A percentile compares a stretch with the other conserved stretches of the same genome.
These are phyloP conservation scores for Pseudozyma hubeiensis DNA, from an alignment of 1,284 basidiomycete species.

Conservation along the genomic window DNA sequence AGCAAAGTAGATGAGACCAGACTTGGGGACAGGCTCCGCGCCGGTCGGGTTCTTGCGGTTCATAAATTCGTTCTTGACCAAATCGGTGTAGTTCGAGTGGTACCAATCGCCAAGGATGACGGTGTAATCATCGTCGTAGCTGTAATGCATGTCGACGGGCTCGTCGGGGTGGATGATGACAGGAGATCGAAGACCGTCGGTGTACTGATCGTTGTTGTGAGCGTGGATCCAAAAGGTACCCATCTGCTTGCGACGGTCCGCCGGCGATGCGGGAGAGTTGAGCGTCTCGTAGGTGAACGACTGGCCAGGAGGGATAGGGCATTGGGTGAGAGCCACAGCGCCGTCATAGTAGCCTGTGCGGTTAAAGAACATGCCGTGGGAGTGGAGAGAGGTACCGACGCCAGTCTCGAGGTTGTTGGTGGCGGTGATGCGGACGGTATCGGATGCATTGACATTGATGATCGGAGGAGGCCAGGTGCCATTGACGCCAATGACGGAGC, in stretches of 20 bases:
- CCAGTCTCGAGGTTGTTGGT: slow-evolving; percentile 58
- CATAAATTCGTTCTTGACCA: slow-evolving; percentile 74
- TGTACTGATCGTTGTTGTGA: slow-evolving; percentile 62
- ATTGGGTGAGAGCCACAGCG: slow-evolving; percentile 62
- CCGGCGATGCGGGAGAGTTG: slow-evolving; percentile 40
- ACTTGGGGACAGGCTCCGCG: slow-evolving; percentile 70
- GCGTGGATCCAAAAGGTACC: slow-evolving; percentile 72
- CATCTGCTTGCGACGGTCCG: slow-evolving; percentile 51
- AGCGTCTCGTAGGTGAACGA: slow-evolving; percentile 56
- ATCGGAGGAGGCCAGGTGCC: slow-evolving; percentile 60
- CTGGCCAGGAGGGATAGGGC: slow-evolving; percentile 63
- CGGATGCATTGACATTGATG: slow-evolving; percentile 64
- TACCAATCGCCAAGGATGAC: slow-evolving; percentile 84
- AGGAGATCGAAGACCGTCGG: slow-evolving; percentile 64
- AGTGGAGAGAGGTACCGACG: slow-evolving; percentile 60
- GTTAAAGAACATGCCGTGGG: slow-evolving; percentile 66
- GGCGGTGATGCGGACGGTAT: slow-evolving; percentile 59
- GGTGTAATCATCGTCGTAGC: slow-evolving; percentile 92
- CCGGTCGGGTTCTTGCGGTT: slow-evolving; percentile 71
- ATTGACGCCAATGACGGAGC: slow-evolving; percentile 62
- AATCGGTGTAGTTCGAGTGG: slow-evolving; percentile 54
- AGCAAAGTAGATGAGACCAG: slow-evolving; percentile 84
- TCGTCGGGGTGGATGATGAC: slow-evolving; percentile 67
- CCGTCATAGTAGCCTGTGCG: slow-evolving; percentile 60
- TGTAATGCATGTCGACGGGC: slow-evolving; percentile 68